A percentile compares a stretch with the other conserved stretches of the same genome.
phyloP scores from a whole-genome alignment of 2,329 filamentous ascomycete genomes.

The Botrytis hyacinthi region DNA sequence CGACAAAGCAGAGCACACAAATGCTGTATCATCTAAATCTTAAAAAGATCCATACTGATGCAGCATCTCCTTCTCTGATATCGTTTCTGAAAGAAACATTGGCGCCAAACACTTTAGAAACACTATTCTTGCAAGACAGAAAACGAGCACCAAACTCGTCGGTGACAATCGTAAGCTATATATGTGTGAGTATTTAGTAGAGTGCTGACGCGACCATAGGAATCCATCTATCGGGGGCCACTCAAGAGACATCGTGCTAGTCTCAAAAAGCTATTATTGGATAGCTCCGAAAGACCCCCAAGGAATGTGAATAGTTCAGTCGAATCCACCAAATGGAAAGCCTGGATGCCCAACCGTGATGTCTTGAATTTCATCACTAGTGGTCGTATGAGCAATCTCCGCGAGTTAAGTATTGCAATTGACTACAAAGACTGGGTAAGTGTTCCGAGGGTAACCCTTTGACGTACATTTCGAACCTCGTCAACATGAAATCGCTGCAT shows the following conservation, averaged over 20 bases:
- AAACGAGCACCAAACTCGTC: conserved; percentile 49
- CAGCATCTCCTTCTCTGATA: conserved; percentile 65
- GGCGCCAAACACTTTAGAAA: conserved; percentile 75
- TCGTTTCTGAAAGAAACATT: conserved; percentile 74
- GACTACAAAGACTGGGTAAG: conserved; percentile 78
- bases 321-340: conserved; percentile 54
- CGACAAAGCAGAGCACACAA: conserved; percentile 38
- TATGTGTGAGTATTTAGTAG: neutral
- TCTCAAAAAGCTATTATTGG: conserved; percentile 70
- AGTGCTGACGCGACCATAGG: conserved; percentile 36
- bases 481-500: neutral
- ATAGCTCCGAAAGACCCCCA: conserved; percentile 59
- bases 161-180: conserved; percentile 52
- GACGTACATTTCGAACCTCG: neutral
- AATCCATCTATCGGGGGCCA: conserved; percentile 68
- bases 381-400: conserved; percentile 69
- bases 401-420: conserved; percentile 69
- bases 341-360: conserved; percentile 70
- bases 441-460: conserved; percentile 14
- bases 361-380: conserved; percentile 72
- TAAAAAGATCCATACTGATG: conserved; percentile 74
- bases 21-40: conserved; percentile 62
- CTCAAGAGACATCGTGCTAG: conserved; percentile 69
- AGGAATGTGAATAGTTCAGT: conserved; percentile 39
- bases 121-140: conserved; percentile 71